Base-by-base conservation (phyloP, 306 rosid species). In the Abrus precatorius region DNA sequence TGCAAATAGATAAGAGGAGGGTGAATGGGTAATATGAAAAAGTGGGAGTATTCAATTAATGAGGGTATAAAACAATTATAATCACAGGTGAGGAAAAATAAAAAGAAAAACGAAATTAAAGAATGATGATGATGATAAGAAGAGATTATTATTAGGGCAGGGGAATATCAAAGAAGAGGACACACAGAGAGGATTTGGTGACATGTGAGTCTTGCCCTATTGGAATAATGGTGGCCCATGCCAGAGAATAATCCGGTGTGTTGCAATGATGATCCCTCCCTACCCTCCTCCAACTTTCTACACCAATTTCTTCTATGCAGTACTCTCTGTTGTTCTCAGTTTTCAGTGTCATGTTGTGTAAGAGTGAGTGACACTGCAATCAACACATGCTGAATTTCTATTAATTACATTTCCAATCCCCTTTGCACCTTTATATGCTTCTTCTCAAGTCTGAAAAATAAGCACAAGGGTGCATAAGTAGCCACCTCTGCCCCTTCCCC, bases 191-290 rank as follows among this genome's bases (percentile, higher is more conserved):
- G 85, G 92, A 83, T 91, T 82, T 79, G 77, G 85, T 89, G 91
- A 89, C 93, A 88, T 86, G 90, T 91, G 89, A 91, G 83, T 57
- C 65, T 84, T 64, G 75, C 48, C 34, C 71, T 47, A 85, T 81
- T 45, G 74, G 85, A 88, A 89, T 85, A 78, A 85, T 79, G 77
- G 86, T 88, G 93, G 89, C 86, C 89, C 90, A 81, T 87, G 92
- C 69, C 92, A 92, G 87, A 47, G 90, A 90, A 90, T 88, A 84
- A 86, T 87, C 79, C 77, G 87, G 88, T 90, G 81, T 82, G 49
- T 82, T 56, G 92, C 87, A 90, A 92, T 86, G 64, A 92, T 91
- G 88, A 84, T 83, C 85, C 79, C 72, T 5, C 63, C 12, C 63
- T 64, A 63, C 34, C 57, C 77, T 74, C 71, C 76, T 65, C 50